Conservation (phyloP, 352 stramenopile genomes). For the Phytophthora pseudosyringae region DNA sequence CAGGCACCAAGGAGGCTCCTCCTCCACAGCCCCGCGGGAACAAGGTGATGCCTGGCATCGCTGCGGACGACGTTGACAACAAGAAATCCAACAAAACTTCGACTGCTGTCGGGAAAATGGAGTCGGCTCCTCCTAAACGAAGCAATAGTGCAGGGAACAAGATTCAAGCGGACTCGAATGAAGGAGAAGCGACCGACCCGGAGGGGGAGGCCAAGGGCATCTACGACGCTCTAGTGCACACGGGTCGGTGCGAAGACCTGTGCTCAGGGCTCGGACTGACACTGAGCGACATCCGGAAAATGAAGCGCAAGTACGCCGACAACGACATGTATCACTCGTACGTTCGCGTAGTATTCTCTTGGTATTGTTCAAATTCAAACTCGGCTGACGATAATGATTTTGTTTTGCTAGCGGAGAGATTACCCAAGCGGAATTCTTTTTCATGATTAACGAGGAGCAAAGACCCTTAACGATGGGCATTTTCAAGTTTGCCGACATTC, state of each 20-base stretch:
- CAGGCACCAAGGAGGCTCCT: neutral
- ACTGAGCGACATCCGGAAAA: constrained; percentile 60
- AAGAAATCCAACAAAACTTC: constrained; percentile 7
- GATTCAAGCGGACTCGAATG: neutral
- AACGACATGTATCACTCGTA: constrained; percentile 85
- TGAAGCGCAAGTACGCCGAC: constrained; percentile 74
- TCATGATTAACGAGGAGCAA: constrained; percentile 70
- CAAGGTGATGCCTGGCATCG: constrained; percentile 16
- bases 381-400: neutral
- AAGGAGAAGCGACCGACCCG: constrained; percentile 17
- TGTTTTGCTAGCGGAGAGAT: constrained; percentile 57
- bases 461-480: constrained; percentile 62
- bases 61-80: neutral
- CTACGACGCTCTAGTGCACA: constrained; percentile 67
- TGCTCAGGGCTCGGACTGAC: constrained; percentile 58
- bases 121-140: constrained; percentile 7
- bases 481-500: constrained; percentile 50
- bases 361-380: too few species aligned
- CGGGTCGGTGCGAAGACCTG: constrained; percentile 54
- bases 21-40: constrained; percentile 12
- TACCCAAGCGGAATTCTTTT: constrained; percentile 78
- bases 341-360: constrained; percentile 17
- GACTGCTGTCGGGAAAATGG: neutral
- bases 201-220: constrained; percentile 41
- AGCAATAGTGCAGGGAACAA: constrained; percentile 10